Base-by-base conservation (phyloP, 1,284 basidiomycete genomes). In the Retiboletus flavoniger region DNA sequence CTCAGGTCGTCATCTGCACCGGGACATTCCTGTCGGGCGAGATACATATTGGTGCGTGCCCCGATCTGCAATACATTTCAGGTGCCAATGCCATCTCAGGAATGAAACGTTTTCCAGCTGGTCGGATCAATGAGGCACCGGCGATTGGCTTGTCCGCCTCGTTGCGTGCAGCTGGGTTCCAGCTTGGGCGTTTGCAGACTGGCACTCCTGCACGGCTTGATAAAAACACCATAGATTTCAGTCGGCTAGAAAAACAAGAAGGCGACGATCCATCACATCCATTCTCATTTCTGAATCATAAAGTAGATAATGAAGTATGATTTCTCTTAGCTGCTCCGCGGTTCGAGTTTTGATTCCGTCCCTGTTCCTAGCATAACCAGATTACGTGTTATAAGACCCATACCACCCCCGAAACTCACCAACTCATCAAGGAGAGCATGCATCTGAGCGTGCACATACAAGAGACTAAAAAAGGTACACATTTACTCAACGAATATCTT, bases 21-120 rank as follows among this genome's bases (percentile, higher is more conserved):
- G 93, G 93, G 11, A 96, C 93, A 0, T 96, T 96, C 66, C 78
- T 96, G 14, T 87, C 87, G 3, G 93, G 91, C 14, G 87, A 93
- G 71, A 93, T 95, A 48, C 92, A 95, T 64, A 87, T 95, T 38
- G 93, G 91, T 85, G 58, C 21, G 68, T 59, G 21, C 10, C 21
- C 19, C 50, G 48, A 38, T 46, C 47, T 50, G n/a, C 36, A 17
- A 35, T 26, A 3, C 16, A 40, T 29, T 38, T 31, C 13, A 4
- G 14, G 17, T n/a, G n/a, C 39, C 11, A 19, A 56, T 24, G 9
- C 55, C 7, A 36, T 43, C 19, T n/a, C 35, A 89, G 87, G 89
- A 32, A 78, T 88, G 70, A 84, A 85, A 56, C 79, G 83, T 7
- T 87, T 89, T 51, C 89, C 91, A 7, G 92, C 93, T 3, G 93